phyloP scores from a whole-genome alignment of 805 yeast genomes.

The Ogataea corticis region DNA sequence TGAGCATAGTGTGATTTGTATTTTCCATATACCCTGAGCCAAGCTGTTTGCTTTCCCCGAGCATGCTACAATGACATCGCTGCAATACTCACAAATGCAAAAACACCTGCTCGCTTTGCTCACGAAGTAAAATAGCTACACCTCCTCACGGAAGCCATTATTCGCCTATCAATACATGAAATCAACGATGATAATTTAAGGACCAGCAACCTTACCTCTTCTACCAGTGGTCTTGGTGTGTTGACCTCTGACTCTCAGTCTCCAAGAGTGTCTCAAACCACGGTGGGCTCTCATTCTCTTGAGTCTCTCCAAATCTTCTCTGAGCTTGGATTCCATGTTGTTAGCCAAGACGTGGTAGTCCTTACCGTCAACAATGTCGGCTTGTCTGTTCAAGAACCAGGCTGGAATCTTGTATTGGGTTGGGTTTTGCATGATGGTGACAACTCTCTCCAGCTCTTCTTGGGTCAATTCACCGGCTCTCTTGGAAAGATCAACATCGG shows the following conservation, averaged over 20 bases:
- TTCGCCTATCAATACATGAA: constrained; percentile 2
- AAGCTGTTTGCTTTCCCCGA: too few species aligned
- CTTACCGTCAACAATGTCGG: constrained; percentile 97
- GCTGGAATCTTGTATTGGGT: constrained; percentile 98
- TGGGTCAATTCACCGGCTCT: constrained; percentile 99
- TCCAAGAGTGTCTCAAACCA: constrained; percentile 99
- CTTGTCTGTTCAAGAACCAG: constrained; percentile 99
- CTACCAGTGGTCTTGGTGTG: constrained; percentile 99
- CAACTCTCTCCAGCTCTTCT: constrained; percentile 99
- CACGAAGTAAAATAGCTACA: too few species aligned
- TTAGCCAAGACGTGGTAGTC: constrained; percentile 98
- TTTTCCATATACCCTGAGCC: too few species aligned
- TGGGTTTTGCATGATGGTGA: constrained; percentile 99
- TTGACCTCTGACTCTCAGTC: constrained; percentile 99
- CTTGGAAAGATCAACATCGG: constrained; percentile 97
- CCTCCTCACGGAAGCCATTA: too few species aligned
- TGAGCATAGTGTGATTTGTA: too few species aligned
- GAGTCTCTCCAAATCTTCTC: constrained; percentile 99
- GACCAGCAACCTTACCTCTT: constrained; percentile 64
- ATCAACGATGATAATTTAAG: constrained; percentile 10
- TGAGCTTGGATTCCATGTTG: constrained; percentile 98
- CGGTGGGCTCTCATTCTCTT: constrained; percentile 99
- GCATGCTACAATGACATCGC: too few species aligned
- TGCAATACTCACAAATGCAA: too few species aligned
- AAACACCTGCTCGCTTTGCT: too few species aligned